Percentiles rank a stretch among this genome's conserved stretches.
These are phyloP conservation scores for Paecilomyces variotii DNA, from an alignment of 2,329 filamentous ascomycete species.

Conservation along the genomic window DNA sequence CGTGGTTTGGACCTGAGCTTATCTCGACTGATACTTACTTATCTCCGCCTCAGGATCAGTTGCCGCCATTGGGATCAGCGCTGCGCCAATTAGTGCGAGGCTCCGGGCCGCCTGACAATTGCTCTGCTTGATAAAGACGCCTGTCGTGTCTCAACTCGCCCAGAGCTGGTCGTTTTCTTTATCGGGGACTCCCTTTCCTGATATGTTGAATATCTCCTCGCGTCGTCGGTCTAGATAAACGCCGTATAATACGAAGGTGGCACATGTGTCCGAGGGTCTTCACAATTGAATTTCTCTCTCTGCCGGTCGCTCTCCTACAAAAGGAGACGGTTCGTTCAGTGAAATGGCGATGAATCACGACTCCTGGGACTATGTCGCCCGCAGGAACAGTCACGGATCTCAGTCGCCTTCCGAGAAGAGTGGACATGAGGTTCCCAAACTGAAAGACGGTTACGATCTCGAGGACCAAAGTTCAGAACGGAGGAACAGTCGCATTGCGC, in stretches of 20 bases:
- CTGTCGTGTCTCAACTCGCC: too few species aligned
- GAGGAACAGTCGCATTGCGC: slow-evolving; percentile 10
- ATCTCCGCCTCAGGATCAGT: slow-evolving; percentile 2
- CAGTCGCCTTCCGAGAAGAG: slow-evolving; percentile 16
- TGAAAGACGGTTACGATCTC: slow-evolving; percentile 19
- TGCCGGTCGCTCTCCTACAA: slow-evolving; percentile 23
- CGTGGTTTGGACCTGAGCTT: background rate
- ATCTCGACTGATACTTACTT: background rate
- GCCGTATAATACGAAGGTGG: slow-evolving; percentile 7
- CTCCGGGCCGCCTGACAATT: background rate
- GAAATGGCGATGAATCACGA: slow-evolving; percentile 30
- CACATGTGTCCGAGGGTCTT: slow-evolving; percentile 29
- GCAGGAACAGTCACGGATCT: slow-evolving; percentile 10
- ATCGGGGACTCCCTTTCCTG: background rate
- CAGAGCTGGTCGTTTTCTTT: background rate
- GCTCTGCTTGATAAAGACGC: background rate
- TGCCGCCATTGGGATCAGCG: slow-evolving; percentile 2
- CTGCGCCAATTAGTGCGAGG: background rate
- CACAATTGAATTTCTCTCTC: slow-evolving; percentile 13
- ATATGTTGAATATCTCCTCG: background rate
- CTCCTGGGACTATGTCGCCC: slow-evolving; percentile 7
- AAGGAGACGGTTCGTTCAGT: slow-evolving; percentile 28
- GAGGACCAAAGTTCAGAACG: slow-evolving; percentile 17
- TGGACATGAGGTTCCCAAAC: slow-evolving; percentile 14
- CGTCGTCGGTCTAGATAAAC: background rate